These are phyloP conservation scores for Crotalaria pallida DNA, from an alignment of 306 rosid species.

Conservation along the genomic window DNA sequence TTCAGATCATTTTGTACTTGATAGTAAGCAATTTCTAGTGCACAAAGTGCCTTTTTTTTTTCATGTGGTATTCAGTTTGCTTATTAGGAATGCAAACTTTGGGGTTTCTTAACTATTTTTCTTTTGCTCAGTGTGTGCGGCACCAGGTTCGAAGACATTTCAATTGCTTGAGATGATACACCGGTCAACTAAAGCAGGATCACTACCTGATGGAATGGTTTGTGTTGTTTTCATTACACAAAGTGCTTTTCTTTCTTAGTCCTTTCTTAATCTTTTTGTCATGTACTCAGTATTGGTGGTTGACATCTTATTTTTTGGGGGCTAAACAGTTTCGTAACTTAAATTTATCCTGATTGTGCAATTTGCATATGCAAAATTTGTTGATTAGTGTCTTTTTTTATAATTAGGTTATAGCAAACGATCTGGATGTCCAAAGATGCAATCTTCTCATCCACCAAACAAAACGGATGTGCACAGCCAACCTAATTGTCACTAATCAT, in stretches of 20 bases:
- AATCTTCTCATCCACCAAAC: slow-evolving; percentile 99
- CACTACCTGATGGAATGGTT: slow-evolving; percentile 86
- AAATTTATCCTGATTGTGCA: neutral
- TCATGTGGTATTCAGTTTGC: neutral
- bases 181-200: slow-evolving; percentile 64
- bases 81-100: slow-evolving; percentile 16
- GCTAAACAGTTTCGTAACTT: neutral
- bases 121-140: slow-evolving; percentile 86
- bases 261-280: slow-evolving; percentile 4
- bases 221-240: slow-evolving; percentile 23
- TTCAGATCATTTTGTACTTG: slow-evolving; percentile 78
- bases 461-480: slow-evolving; percentile 97
- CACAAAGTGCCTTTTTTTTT: slow-evolving; percentile 14
- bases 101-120: slow-evolving; percentile 12
- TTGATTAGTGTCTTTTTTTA: neutral
- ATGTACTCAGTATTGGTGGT: neutral
- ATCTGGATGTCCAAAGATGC: slow-evolving; percentile 96
- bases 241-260: slow-evolving; percentile 3
- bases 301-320: slow-evolving; percentile 6
- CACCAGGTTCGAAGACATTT: slow-evolving; percentile 98
- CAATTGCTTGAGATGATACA: slow-evolving; percentile 93
- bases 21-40: slow-evolving; percentile 66
- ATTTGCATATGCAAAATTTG: slow-evolving; percentile 3
- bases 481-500: slow-evolving; percentile 89
- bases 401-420: slow-evolving; percentile 89